Base-by-base conservation (phyloP, 352 stramenopile genomes). In the Pythium folliculosum region DNA sequence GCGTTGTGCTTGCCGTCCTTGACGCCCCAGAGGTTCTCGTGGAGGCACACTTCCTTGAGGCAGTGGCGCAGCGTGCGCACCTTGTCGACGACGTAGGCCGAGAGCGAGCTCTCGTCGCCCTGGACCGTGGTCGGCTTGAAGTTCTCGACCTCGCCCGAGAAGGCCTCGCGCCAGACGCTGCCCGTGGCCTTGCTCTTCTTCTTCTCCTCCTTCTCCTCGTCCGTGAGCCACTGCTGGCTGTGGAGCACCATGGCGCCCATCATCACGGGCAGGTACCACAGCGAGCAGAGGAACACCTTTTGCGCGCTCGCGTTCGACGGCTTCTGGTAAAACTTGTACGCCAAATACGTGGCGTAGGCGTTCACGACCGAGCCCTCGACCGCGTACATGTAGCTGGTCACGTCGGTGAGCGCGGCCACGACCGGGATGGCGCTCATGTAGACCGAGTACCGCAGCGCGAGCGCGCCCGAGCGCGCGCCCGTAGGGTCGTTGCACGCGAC, bases 301-400 rank as follows among this genome's bases (percentile, higher is more conserved):
- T 98, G 86, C 30, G 98, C 97, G 67, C 97, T 98, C 19, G 81
- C 88, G 69, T 99, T 99, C 37, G 76, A 96, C 35, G 93, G 89
- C 49, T 99, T 96, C 38, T 88, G 70, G 71, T 94, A 82, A 77
- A 99, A 99, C 59, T 97, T 86, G 74, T 96, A 84, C n/a, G 97
- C 95, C 53, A 98, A 73, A 74, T 98, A 91, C 49, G 99, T 87
- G 8, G 96, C 83, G 77, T 98, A 99, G 5, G 86, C 91, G 79
- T 99, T 99, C 65, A 99, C 82, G 25, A 93, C 72, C 38, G 97
- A 90, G 55, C 94, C 96, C 81, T 99, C 97, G 23, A 99, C 84
- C 5, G 95, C 93, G 82, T 99, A 99, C 97, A 99, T 99, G 76
- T 95, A 97, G 70, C 89, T 98, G n/a, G 98, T 99, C 25, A 97